Conservation (phyloP, 306 rosid species). For the Leucaena leucocephala region DNA sequence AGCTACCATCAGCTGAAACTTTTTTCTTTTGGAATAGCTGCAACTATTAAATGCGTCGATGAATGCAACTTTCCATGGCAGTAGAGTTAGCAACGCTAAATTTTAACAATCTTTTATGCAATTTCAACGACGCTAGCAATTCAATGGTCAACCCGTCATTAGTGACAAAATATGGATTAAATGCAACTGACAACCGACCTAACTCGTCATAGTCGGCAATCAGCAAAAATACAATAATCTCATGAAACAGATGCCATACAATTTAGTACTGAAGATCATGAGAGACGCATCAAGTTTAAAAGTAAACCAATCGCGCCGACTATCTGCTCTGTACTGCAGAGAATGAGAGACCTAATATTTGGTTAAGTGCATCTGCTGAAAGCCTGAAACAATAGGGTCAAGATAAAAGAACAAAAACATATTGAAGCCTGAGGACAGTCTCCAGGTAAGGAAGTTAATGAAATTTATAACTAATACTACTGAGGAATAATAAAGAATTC, state of each 20-base stretch:
- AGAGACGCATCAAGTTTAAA: background rate
- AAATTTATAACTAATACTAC: background rate
- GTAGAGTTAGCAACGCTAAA: background rate
- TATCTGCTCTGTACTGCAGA: background rate
- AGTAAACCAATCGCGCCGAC: background rate
- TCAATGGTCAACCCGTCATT: background rate
- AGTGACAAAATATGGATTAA: conserved; percentile 1
- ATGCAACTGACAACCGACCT: background rate
- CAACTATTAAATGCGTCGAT: no score
- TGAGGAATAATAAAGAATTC: conserved; percentile 10
- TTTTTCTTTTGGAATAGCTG: no score
- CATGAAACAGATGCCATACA: conserved; percentile 10
- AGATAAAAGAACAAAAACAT: background rate
- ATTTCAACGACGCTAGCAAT: background rate
- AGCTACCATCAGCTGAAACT: background rate
- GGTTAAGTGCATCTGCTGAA: background rate
- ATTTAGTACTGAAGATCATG: background rate
- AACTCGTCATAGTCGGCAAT: background rate
- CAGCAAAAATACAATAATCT: background rate
- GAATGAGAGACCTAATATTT: background rate
- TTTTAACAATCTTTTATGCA: background rate
- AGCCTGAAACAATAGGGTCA: background rate
- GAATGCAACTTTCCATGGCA: background rate
- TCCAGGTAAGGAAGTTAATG: background rate
- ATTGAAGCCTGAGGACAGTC: conserved; percentile 7